Evolutionary conservation across 2,329 filamentous ascomycete species (phyloP).

Genomic region (Monilinia fructigena): DNA sequence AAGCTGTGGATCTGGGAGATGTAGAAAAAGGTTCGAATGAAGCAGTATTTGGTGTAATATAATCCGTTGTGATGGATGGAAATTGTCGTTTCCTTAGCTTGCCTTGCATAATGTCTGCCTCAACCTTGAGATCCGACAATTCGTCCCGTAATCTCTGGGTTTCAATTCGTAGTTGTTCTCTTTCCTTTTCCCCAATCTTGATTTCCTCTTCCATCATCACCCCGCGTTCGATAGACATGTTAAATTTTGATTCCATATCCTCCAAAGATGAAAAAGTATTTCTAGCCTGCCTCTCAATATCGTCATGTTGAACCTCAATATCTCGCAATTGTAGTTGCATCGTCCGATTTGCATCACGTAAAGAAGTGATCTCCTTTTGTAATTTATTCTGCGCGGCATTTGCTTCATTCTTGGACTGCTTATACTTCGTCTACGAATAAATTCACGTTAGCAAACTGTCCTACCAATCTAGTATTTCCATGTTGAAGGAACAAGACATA

Average conservation of each 20-base stretch:
- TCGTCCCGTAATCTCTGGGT: slow-evolving; percentile 87
- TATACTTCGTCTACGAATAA: slow-evolving; percentile 76
- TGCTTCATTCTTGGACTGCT: slow-evolving; percentile 86
- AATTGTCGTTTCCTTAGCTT: slow-evolving; percentile 78
- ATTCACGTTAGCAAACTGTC: slow-evolving; percentile 31
- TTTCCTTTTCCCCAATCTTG: slow-evolving; percentile 84
- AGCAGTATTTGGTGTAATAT: slow-evolving; percentile 66
- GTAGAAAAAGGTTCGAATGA: slow-evolving; percentile 57
- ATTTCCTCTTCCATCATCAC: slow-evolving; percentile 97
- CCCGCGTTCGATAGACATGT: slow-evolving; percentile 84
- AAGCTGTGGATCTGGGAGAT: slow-evolving; percentile 81
- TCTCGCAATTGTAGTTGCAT: slow-evolving; percentile 84
- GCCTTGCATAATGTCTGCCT: slow-evolving; percentile 90
- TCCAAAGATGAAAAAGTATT: slow-evolving; percentile 95
- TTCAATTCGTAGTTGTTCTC: slow-evolving; percentile 85
- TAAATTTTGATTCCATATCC: slow-evolving; percentile 96
- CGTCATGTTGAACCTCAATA: slow-evolving; percentile 97
- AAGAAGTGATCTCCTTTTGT: slow-evolving; percentile 91
- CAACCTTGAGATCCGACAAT: slow-evolving; percentile 87
- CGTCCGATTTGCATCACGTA: slow-evolving; percentile 80
- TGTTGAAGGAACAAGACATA: slow-evolving; percentile 45
- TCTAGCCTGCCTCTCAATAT: slow-evolving; percentile 93
- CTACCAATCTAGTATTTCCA: slow-evolving; percentile 19
- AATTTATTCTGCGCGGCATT: slow-evolving; percentile 79
- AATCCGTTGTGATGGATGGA: slow-evolving; percentile 58